Evolutionary conservation across 1,139 yeast genomes (phyloP).

Genomic region (Pichia sp.): DNA sequence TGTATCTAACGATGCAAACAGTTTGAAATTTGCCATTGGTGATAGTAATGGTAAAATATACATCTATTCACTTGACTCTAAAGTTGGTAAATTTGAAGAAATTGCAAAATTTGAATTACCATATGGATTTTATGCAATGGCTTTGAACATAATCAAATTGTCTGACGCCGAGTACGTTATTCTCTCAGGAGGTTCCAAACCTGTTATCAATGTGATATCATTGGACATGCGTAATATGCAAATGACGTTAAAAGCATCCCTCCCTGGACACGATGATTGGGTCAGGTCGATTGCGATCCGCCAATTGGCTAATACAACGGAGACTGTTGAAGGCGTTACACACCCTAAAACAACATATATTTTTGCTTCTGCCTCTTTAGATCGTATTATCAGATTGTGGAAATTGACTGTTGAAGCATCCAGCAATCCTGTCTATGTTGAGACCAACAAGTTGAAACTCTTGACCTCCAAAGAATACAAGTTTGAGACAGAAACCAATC

Average conservation of each 20-base stretch:
- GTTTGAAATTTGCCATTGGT: constrained; percentile 48
- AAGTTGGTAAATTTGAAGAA: constrained; percentile 27
- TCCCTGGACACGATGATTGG: constrained; percentile 95
- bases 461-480: constrained; percentile 63
- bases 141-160: constrained; percentile 45
- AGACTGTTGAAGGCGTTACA: constrained; percentile 7
- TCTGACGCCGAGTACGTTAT: constrained; percentile 46
- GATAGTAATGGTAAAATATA: constrained; percentile 59
- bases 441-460: constrained; percentile 46
- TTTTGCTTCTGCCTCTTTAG: constrained; percentile 86
- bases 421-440: constrained; percentile 44
- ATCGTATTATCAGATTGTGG: constrained; percentile 86
- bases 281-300: constrained; percentile 67
- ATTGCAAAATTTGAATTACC: constrained; percentile 39
- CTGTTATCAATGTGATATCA: constrained; percentile 52
- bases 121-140: constrained; percentile 59
- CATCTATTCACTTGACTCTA: constrained; percentile 41
- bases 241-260: constrained; percentile 39
- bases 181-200: constrained; percentile 80
- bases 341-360: constrained; percentile 43
- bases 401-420: constrained; percentile 56
- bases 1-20: constrained; percentile 15
- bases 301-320: constrained; percentile 31
- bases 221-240: constrained; percentile 32
- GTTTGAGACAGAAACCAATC: constrained; percentile 37